Evolutionary conservation across 441 rosid species (phyloP).

Genomic region (Rhodomyrtus psidioides): DNA sequence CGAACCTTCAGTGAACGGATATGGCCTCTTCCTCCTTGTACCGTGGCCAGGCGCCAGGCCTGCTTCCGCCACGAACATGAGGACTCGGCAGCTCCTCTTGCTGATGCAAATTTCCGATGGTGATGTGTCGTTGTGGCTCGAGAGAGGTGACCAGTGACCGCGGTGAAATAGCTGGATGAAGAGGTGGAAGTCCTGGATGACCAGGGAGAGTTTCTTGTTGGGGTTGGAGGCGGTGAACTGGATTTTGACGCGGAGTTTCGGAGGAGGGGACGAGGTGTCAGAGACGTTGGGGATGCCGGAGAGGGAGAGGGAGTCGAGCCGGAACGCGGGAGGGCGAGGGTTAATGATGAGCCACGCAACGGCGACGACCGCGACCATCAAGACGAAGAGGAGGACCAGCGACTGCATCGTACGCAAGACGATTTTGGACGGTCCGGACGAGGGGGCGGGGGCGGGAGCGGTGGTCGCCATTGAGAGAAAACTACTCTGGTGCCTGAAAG

Average conservation of each 20-base stretch:
- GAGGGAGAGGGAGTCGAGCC: not conserved
- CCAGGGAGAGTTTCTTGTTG: not conserved
- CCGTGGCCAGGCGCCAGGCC: not conserved
- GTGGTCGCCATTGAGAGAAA: not conserved
- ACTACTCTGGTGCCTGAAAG: not conserved
- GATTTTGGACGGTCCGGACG: not conserved
- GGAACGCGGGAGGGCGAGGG: not conserved
- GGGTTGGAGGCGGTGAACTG: not conserved
- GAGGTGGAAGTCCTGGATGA: not conserved
- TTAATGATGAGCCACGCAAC: not conserved
- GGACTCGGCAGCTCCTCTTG: accelerated
- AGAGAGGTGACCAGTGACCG: not conserved
- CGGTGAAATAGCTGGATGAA: not conserved
- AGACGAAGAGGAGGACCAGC: not conserved
- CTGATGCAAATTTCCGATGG: not conserved
- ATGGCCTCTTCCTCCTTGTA: not conserved
- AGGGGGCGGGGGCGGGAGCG: not conserved
- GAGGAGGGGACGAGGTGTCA: not conserved
- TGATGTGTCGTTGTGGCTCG: not conserved
- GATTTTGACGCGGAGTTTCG: not conserved
- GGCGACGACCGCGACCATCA: not conserved
- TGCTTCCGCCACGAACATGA: not conserved
- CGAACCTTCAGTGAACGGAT: not conserved
- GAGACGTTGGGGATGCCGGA: not conserved
- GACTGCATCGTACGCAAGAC: not conserved